Evolutionary conservation across 352 stramenopile genomes (phyloP), one percentile per base, ranked within the genome.

Genomic region (Globisporangium takayamanum): DNA sequence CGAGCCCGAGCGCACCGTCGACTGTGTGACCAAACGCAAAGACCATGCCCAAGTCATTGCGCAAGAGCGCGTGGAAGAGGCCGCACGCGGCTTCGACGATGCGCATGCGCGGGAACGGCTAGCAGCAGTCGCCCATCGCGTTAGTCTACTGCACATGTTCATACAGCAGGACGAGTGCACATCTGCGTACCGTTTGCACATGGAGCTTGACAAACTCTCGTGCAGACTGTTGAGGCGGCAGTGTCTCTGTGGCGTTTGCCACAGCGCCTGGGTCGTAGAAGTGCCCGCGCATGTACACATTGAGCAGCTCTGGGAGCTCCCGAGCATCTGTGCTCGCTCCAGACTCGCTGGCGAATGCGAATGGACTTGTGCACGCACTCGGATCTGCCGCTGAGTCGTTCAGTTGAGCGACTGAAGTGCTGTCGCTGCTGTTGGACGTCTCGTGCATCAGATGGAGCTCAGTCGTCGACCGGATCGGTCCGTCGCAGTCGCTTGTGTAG

Each of bases 21-120:
- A 77, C 60, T 0, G 66, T 55, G 28, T 78, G 59, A 0, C 81
- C 81, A 44, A 69, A 88, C 1, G 77, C 77, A 56, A 89, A 88
- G 1, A 86, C 72, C 39, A 89, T 53, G 0, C 78, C 81, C 30
- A 82, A 59, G 60, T 91, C 81, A 42, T 74, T 91, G 0, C 87
- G 66, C 12, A 91, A 70, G 0, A 91, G 67, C 1, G 76, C 75
- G 48, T 91, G 81, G 30, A 76, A 76, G 18, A 76, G 75, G 22
- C 78, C 73, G 37, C 78, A 88, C 18, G 78, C 74, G 0, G 70
- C 76, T 53, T 89, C 72, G 0, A 86, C 52, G 55, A 91, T 72
- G 0, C 78, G 78, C 60, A 80, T 88, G 18, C 73, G 75, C 3
- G 76, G 75, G 30, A 87, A 72, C 50, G 72, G 71, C 75, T 87